Base-by-base conservation (phyloP, 2,329 filamentous ascomycete genomes). In the Canariomyces notabilis region DNA sequence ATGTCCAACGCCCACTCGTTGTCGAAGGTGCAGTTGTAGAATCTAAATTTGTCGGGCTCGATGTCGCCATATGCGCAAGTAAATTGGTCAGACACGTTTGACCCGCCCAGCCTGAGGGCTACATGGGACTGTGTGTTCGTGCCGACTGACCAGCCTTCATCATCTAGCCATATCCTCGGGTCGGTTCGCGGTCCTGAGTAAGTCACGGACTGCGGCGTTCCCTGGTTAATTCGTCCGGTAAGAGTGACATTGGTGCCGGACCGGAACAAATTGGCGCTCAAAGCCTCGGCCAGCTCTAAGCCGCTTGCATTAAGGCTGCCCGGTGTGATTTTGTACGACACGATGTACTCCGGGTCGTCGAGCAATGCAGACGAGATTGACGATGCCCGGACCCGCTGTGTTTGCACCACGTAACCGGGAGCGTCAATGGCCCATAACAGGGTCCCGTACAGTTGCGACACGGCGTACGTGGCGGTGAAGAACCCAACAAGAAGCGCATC, bases 121-220 rank as follows among this genome's bases (percentile, higher is more conserved):
- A 22, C 19, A 19, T 38, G 33, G 16, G 26, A 22, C 16, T 37
- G 12, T 14, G 21, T 37, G 23, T 37, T 33, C 4, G 42, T 31
- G n/a, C 19, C 19, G 33, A 44, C 42, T 11, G 33, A 44, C 20
- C 33, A 44, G 20, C 42, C 42, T 2, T 44, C 42, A 14, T 31
- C 18, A 16, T 44, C 42, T 14, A 44, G 42, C 42, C 32, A 44
- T 37, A 44, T 44, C 33, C 42, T 36, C 33, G 42, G 33, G 15
- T 22, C 32, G 5, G 11, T 21, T 5, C 16, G 16, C 22, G 14
- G 9, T 22, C 20, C 20, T 37, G 32, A 9, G 5, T 19, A 5
- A 5, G 20, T 6, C n/a, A 37, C 33, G 2, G 20, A 19, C 33
- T 44, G 33, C 6, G 36, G 36, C 5, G 18, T 38, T 7, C 36